Percentiles rank a stretch among this genome's conserved stretches.
Conservation (phyloP, 805 yeast genomes). For the Candida ponderosae region DNA sequence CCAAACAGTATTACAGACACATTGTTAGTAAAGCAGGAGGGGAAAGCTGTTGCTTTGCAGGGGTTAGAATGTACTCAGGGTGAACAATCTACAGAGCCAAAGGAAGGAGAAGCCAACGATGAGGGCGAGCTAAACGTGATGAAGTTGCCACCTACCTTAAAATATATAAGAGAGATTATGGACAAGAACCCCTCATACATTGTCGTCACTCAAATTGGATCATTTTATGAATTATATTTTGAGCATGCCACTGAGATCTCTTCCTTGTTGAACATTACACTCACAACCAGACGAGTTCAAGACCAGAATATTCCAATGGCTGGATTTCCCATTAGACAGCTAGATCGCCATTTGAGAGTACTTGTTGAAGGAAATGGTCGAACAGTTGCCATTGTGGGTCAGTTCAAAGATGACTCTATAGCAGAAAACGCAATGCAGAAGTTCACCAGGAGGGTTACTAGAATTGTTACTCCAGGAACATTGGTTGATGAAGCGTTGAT, state of each 20-base stretch:
- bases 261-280: slow-evolving; percentile 59
- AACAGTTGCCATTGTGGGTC: slow-evolving; percentile 82
- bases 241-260: slow-evolving; percentile 79
- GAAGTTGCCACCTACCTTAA: slow-evolving; percentile 27
- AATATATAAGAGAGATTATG: slow-evolving; percentile 32
- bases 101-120: neutral
- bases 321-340: slow-evolving; percentile 74
- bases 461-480: slow-evolving; percentile 91
- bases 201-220: slow-evolving; percentile 75
- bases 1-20: no score
- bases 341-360: slow-evolving; percentile 65
- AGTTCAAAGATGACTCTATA: slow-evolving; percentile 27
- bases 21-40: no score
- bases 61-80: no score
- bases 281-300: slow-evolving; percentile 48
- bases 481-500: slow-evolving; percentile 79
- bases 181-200: slow-evolving; percentile 42
- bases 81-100: no score
- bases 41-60: no score
- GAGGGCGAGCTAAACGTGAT: slow-evolving; percentile 2
- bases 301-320: slow-evolving; percentile 60
- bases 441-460: slow-evolving; percentile 61
- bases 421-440: slow-evolving; percentile 26
- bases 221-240: slow-evolving; percentile 81
- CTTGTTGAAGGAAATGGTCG: slow-evolving; percentile 63